Conservation (phyloP, 306 rosid species). For the Malus orientalis region DNA sequence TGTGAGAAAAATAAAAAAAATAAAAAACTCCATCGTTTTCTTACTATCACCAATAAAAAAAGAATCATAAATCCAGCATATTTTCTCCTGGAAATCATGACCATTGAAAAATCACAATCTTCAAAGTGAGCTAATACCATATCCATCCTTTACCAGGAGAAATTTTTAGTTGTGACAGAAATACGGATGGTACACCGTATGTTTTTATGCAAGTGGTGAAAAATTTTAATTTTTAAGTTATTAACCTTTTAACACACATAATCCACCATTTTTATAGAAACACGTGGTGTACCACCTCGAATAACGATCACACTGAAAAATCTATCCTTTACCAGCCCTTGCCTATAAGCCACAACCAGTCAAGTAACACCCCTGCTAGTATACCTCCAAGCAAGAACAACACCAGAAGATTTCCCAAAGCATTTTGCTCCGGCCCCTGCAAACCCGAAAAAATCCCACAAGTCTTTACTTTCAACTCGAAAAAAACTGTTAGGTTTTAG, state of each 20-base stretch:
- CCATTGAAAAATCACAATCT: background rate
- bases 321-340: constrained; percentile 53
- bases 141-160: constrained; percentile 35
- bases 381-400: constrained; percentile 66
- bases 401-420: constrained; percentile 80
- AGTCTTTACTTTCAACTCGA: background rate
- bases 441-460: background rate
- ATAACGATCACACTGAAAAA: too few relatives aligned
- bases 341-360: constrained; percentile 95
- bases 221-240: too few relatives aligned
- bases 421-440: constrained; percentile 97
- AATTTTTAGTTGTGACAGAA: too few relatives aligned
- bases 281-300: too few relatives aligned
- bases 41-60: background rate
- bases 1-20: too few relatives aligned
- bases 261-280: too few relatives aligned
- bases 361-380: constrained; percentile 77
- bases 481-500: background rate
- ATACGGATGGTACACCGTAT: too few relatives aligned
- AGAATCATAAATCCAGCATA: background rate
- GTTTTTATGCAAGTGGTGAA: too few relatives aligned
- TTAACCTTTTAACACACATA: too few relatives aligned
- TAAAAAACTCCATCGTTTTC: too few relatives aligned
- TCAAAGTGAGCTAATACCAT: too few relatives aligned
- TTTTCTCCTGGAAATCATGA: too few relatives aligned